Evolutionary conservation across 257 asterid genomes (phyloP).

Genomic region (Solanum dulcamara): DNA sequence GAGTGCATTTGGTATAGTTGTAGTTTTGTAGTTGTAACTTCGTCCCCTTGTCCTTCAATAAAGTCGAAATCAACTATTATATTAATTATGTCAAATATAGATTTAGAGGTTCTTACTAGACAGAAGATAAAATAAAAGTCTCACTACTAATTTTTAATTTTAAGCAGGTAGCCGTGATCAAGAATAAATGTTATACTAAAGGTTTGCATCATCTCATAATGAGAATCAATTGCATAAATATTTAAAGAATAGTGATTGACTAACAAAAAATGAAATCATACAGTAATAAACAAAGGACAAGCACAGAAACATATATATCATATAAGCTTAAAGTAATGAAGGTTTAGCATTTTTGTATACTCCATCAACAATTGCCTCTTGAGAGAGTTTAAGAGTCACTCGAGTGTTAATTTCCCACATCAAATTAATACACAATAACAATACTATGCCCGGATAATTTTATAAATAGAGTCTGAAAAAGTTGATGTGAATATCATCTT

Average conservation of each 20-base stretch:
- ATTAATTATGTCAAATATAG: neutral
- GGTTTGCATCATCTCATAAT: neutral
- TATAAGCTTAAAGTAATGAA: neutral
- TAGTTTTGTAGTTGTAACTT: neutral
- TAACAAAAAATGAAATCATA: neutral
- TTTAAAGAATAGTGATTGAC: neutral
- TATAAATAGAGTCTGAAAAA: neutral
- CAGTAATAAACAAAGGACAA: neutral
- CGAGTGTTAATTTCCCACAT: neutral
- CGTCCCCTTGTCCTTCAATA: neutral
- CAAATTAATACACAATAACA: neutral
- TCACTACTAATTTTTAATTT: neutral
- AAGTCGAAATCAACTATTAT: neutral
- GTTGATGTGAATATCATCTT: rapidly evolving
- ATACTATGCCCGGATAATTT: neutral
- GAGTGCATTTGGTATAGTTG: neutral
- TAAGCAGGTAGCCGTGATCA: neutral
- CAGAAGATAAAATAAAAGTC: neutral
- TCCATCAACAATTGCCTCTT: neutral
- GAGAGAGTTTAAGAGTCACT: neutral
- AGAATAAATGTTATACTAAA: neutral
- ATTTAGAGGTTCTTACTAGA: neutral
- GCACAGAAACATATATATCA: neutral
- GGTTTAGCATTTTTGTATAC: neutral
- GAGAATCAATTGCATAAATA: neutral